A percentile compares a stretch with the other conserved stretches of the same genome.
Evolutionary conservation across 768 basidiomycete genomes (phyloP).

Genomic region (Russula olivacea): DNA sequence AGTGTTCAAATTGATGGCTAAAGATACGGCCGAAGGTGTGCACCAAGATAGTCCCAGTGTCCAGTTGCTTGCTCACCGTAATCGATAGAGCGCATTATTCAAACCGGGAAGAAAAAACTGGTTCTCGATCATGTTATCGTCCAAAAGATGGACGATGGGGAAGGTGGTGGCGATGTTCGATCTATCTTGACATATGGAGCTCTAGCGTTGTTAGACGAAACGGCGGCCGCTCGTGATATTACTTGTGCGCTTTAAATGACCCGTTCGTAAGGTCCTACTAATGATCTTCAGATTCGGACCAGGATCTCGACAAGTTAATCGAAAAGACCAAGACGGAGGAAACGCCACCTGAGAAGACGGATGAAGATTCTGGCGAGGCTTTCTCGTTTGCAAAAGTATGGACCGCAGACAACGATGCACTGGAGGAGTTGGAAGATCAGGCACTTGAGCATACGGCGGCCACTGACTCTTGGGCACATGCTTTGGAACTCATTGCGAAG

Average conservation of each 20-base stretch:
- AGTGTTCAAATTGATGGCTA: conserved; percentile 95
- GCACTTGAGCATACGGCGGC: conserved; percentile 40
- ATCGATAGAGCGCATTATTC: conserved; percentile 75
- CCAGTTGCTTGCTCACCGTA: neutral
- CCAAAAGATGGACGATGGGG: conserved; percentile 88
- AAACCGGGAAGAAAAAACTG: conserved; percentile 92
- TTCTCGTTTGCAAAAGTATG: conserved; percentile 93
- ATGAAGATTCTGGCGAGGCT: conserved; percentile 47
- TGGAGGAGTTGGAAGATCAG: conserved; percentile 62
- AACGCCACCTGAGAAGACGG: conserved; percentile 42
- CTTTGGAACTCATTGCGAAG: conserved; percentile 47
- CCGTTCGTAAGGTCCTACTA: neutral
- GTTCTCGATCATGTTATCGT: conserved; percentile 93
- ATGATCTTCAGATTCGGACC: conserved; percentile 54
- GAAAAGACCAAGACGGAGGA: conserved; percentile 75
- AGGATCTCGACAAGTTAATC: conserved; percentile 81
- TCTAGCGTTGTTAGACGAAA: conserved; percentile 72
- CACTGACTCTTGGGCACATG: conserved; percentile 76
- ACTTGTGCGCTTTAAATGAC: conserved; percentile 40
- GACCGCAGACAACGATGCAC: conserved; percentile 67
- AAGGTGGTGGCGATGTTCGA: conserved; percentile 68
- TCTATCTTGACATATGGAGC: conserved; percentile 89
- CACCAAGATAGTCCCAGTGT: neutral
- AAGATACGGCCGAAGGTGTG: conserved; percentile 84
- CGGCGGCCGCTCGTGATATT: conserved; percentile 56